phyloP scores from a whole-genome alignment of 2,329 filamentous ascomycete genomes.

The Graphilbum ipis-grandicollis region DNA sequence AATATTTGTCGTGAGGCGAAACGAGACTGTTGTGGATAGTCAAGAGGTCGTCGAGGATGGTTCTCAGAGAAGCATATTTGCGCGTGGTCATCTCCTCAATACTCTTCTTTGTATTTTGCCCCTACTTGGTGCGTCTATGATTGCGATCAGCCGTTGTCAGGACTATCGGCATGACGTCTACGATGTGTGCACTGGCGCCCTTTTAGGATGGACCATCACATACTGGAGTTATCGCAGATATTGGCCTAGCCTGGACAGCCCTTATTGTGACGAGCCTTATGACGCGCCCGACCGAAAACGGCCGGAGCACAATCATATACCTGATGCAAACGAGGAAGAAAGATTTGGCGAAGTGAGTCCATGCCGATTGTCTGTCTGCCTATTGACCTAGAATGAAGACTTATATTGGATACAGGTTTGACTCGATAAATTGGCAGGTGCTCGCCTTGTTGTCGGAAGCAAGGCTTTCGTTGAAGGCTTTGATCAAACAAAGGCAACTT shows the following conservation, averaged over 20 bases:
- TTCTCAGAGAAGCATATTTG: slow-evolving; percentile 4
- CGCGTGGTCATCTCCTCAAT: slow-evolving; percentile 29
- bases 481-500: too few species aligned
- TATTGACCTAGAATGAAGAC: too few species aligned
- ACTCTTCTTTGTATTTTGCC: slow-evolving; percentile 40
- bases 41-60: background rate
- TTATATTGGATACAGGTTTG: too few species aligned
- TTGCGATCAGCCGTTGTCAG: slow-evolving; percentile 51
- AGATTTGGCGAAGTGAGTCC: slow-evolving; percentile 21
- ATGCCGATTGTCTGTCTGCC: too few species aligned
- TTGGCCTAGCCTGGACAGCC: slow-evolving; percentile 37
- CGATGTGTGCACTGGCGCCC: slow-evolving; percentile 44
- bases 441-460: too few species aligned
- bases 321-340: slow-evolving; percentile 25
- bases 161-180: slow-evolving; percentile 58
- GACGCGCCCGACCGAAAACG: slow-evolving; percentile 19
- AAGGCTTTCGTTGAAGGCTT: too few species aligned
- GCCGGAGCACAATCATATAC: background rate
- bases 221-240: slow-evolving; percentile 51
- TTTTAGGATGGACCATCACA: slow-evolving; percentile 40
- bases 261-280: slow-evolving; percentile 39
- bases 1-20: slow-evolving; percentile 25
- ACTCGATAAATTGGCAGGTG: too few species aligned
- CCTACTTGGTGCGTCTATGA: slow-evolving; percentile 44
- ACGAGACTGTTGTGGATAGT: background rate